Evolutionary conservation across 164 flowering plant species (phyloP), one percentile per base, ranked within the genome.

Genomic region (Saururus chinensis): DNA sequence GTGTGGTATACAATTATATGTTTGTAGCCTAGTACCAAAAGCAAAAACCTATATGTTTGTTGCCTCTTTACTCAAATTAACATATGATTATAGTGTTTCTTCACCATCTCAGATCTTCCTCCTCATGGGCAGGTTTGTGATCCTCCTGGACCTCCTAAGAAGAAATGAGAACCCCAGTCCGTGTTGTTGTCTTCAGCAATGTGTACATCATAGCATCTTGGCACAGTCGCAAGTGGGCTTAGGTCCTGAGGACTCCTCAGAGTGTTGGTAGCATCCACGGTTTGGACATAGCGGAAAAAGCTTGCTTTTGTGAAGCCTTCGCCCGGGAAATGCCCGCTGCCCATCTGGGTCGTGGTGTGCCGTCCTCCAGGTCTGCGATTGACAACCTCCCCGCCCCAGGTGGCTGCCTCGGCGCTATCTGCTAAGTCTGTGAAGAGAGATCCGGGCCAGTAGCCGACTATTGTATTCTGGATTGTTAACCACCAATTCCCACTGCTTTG

Each of bases 291-390:
- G 14, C 64, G 22, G 42, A 67, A 60, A 30, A 35, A 62, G 51
- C 62, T 52, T 13, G 66, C 23, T 41, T 57, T 63, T 26, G 20
- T n/a, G 16, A 9, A 40, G 57, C 63, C 66, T 25, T 63, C 62
- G 8, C 23, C 8, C 1, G 66, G 62, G 11, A 57, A 56, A 49
- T 62, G 66, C 24, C 71, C 71, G 35, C 66, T 68, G 20, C 62
- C 71, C 71, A 68, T 68, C 45, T 62, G 62, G 1, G 71, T 60
- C 57, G 25, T 25, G 19, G 65, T 60, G 64, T 61, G 70, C 17
- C 6, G 5, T 1, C 35, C 61, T 17, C 24, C 57, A 13, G 19
- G 25, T 7, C 22, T 30, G 10, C n/a, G 8, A n/a, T 56, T 56
- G 17, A 57, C 25, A 1, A 62, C 57, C 30, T 63, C 66, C 22